Evolutionary conservation across 805 yeast genomes (phyloP).

Genomic region (Jamesozyma lodderae): DNA sequence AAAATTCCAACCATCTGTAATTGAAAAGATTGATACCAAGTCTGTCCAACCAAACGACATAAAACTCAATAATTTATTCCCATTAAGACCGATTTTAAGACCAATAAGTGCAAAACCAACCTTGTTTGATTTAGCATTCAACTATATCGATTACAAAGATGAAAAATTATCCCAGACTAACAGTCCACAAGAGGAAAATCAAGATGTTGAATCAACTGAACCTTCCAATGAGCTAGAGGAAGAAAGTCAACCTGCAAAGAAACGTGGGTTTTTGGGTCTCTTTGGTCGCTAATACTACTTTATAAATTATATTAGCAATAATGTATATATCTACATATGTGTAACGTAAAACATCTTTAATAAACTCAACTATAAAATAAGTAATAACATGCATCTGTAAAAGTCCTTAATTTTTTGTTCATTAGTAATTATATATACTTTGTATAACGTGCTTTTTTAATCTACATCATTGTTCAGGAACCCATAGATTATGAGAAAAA

Average conservation of each 20-base stretch:
- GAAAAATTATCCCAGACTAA: background rate
- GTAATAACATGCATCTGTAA: background rate
- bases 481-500: slow-evolving; percentile 37
- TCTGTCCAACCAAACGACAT: slow-evolving; percentile 16
- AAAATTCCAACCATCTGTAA: slow-evolving; percentile 24
- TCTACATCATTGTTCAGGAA: too few relatives aligned
- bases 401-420: too few relatives aligned
- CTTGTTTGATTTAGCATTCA: slow-evolving; percentile 82
- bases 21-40: slow-evolving; percentile 31
- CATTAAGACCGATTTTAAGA: slow-evolving; percentile 34
- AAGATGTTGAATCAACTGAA: background rate
- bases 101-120: slow-evolving; percentile 81
- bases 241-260: slow-evolving; percentile 34
- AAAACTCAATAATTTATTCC: slow-evolving; percentile 21
- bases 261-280: slow-evolving; percentile 64
- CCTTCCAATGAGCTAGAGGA: background rate
- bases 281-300: slow-evolving; percentile 57
- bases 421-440: too few relatives aligned
- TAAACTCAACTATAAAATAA: background rate
- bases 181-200: slow-evolving; percentile 5
- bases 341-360: too few relatives aligned
- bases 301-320: too few relatives aligned
- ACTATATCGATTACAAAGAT: slow-evolving; percentile 52
- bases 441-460: too few relatives aligned
- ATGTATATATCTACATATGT: too few relatives aligned